phyloP scores from a whole-genome alignment of 1,284 basidiomycete species.

The Puccinia novopanici region DNA sequence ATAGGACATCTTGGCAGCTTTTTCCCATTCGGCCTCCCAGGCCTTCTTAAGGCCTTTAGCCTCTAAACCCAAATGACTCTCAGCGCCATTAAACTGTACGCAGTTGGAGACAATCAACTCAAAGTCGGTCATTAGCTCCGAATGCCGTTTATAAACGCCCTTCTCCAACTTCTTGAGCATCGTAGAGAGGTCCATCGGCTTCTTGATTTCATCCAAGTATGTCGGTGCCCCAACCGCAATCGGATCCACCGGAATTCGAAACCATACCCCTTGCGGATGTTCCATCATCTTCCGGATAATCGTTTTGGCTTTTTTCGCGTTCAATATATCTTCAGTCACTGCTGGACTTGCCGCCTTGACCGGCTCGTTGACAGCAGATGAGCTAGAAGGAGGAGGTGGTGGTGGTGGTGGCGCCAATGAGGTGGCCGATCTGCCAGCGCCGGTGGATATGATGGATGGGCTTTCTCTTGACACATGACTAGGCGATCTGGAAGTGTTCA shows the following conservation, averaged over 20 bases:
- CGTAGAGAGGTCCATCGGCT: slow-evolving; percentile 93
- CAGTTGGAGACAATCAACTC: slow-evolving; percentile 81
- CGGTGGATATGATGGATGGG: slow-evolving; percentile 64
- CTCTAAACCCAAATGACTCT: slow-evolving; percentile 72
- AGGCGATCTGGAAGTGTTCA: slow-evolving; percentile 46
- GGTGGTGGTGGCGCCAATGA: slow-evolving; percentile 1
- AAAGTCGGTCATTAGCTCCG: slow-evolving; percentile 77
- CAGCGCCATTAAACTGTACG: slow-evolving; percentile 77
- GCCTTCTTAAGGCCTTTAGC: slow-evolving; percentile 73
- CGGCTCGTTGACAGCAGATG: neutral
- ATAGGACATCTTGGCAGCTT: slow-evolving; percentile 65
- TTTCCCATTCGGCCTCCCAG: slow-evolving; percentile 83
- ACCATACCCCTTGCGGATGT: slow-evolving; percentile 73
- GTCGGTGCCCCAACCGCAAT: slow-evolving; percentile 63
- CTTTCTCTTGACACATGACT: slow-evolving; percentile 51
- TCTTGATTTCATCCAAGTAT: slow-evolving; percentile 85
- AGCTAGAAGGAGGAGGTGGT: slow-evolving; percentile 46
- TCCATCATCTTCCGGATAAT: slow-evolving; percentile 70
- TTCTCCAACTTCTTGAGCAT: slow-evolving; percentile 72
- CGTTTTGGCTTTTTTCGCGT: slow-evolving; percentile 69
- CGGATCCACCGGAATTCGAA: slow-evolving; percentile 83
- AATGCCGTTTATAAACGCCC: slow-evolving; percentile 73
- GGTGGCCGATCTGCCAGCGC: slow-evolving; percentile 63
- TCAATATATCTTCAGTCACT: slow-evolving; percentile 55
- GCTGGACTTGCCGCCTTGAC: slow-evolving; percentile 41